These are phyloP conservation scores for Nidula microcarpa DNA, from an alignment of 768 basidiomycete genomes.

Conservation along the genomic window DNA sequence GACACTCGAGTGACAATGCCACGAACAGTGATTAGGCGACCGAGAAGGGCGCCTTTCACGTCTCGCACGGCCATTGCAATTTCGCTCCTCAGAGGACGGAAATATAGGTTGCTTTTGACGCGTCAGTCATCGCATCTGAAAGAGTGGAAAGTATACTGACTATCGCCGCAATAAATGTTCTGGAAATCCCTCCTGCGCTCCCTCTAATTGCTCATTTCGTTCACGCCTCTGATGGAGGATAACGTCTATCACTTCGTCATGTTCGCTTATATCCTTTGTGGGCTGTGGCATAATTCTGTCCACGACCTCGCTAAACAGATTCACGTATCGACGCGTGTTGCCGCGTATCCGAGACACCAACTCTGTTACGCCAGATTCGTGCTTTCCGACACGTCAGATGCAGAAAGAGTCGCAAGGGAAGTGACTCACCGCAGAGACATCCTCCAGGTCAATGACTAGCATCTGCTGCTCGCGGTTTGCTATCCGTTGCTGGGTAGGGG, in stretches of 20 bases:
- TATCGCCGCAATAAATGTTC: slow-evolving; percentile 91
- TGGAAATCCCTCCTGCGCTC: slow-evolving; percentile 77
- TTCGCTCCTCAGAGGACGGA: slow-evolving; percentile 79
- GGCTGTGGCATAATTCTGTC: slow-evolving; percentile 88
- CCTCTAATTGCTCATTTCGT: slow-evolving; percentile 79
- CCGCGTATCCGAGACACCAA: slow-evolving; percentile 75
- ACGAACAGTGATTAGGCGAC: slow-evolving; percentile 90
- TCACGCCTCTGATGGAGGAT: slow-evolving; percentile 93
- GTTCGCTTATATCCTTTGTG: slow-evolving; percentile 84
- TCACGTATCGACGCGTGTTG: slow-evolving; percentile 89
- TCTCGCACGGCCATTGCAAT: slow-evolving; percentile 86
- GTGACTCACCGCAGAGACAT: slow-evolving; percentile 62
- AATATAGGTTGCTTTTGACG: slow-evolving; percentile 80
- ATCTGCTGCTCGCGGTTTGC: slow-evolving; percentile 93
- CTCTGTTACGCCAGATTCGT: slow-evolving; percentile 66
- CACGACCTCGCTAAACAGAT: slow-evolving; percentile 85
- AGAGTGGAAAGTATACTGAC: slow-evolving; percentile 49
- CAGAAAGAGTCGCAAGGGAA: neutral
- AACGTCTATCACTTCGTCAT: slow-evolving; percentile 95
- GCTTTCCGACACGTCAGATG: slow-evolving; percentile 33
- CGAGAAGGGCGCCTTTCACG: slow-evolving; percentile 83
- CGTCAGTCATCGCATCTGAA: slow-evolving; percentile 9
- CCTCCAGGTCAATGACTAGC: slow-evolving; percentile 86
- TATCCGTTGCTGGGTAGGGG: slow-evolving; percentile 67
- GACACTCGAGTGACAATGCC: slow-evolving; percentile 99